Conservation (phyloP, 2,329 filamentous ascomycete species). For the Domatiomyces catenatus region DNA sequence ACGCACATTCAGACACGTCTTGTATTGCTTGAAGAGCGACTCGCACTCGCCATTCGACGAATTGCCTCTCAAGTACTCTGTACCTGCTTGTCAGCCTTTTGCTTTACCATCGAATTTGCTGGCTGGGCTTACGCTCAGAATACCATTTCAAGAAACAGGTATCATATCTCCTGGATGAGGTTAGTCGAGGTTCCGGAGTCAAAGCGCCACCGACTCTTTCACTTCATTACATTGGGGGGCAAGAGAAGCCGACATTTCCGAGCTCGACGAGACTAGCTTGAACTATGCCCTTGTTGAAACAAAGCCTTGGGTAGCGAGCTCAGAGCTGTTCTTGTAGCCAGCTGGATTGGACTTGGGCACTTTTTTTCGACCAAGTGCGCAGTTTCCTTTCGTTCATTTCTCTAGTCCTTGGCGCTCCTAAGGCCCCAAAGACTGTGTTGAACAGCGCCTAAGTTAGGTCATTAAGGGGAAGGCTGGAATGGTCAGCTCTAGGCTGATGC, state of each 20-base stretch:
- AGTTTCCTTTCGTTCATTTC: too few relatives aligned
- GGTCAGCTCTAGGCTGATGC: too few relatives aligned
- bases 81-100: conserved; percentile 2
- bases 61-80: conserved; percentile 79
- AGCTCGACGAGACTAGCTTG: conserved; percentile 2
- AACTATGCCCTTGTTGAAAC: background rate
- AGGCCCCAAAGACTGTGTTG: too few relatives aligned
- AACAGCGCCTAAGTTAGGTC: too few relatives aligned
- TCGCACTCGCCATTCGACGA: conserved; percentile 77
- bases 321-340: background rate
- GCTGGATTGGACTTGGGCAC: background rate
- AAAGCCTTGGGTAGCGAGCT: background rate
- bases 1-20: conserved; percentile 65
- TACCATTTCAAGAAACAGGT: conserved; percentile 99
- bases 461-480: too few relatives aligned
- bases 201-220: conserved; percentile 59
- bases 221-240: conserved; percentile 89
- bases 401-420: too few relatives aligned
- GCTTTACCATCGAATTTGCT: conserved; percentile 1
- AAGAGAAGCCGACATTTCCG: conserved; percentile 78
- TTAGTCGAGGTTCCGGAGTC: background rate
- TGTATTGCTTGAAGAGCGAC: conserved; percentile 73
- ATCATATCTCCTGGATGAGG: conserved; percentile 61
- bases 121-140: conserved; percentile 62
- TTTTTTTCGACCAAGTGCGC: too few relatives aligned